phyloP scores from a whole-genome alignment of 2,329 filamentous ascomycete genomes.

The Phoma sp. region DNA sequence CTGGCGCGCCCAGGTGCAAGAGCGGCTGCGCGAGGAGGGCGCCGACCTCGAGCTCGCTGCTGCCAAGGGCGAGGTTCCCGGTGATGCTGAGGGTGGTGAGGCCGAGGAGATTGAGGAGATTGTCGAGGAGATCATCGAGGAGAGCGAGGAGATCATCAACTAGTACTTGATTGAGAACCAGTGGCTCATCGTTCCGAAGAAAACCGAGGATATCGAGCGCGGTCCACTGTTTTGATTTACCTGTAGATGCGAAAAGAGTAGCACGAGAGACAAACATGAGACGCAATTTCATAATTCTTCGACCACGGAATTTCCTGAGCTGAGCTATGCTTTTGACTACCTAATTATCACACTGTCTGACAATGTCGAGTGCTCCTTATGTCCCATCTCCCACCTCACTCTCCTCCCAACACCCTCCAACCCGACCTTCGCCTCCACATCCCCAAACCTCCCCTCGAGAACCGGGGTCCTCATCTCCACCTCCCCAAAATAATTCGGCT shows the following conservation, averaged over 20 bases:
- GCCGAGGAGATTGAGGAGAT: conserved; percentile 71
- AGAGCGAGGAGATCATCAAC: conserved; percentile 77
- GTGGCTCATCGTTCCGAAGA: too few relatives aligned
- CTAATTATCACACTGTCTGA: too few relatives aligned
- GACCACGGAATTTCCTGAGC: too few relatives aligned
- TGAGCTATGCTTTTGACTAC: too few relatives aligned
- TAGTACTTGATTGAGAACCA: conserved; percentile 14
- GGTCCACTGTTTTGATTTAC: too few relatives aligned
- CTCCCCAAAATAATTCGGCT: conserved; percentile 71
- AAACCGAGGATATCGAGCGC: too few relatives aligned
- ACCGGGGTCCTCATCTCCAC: conserved; percentile 53
- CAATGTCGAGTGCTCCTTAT: too few relatives aligned
- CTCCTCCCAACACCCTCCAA: not conserved
- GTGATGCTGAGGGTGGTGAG: conserved; percentile 55
- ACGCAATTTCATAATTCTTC: too few relatives aligned
- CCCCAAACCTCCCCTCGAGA: not conserved
- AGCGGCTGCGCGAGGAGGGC: conserved; percentile 66
- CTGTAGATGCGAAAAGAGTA: too few relatives aligned
- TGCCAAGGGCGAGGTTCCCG: conserved; percentile 51
- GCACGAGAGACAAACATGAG: too few relatives aligned
- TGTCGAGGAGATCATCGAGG: conserved; percentile 88
- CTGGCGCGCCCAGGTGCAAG: conserved; percentile 76
- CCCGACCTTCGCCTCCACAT: conserved; percentile 7
- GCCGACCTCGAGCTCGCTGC: conserved; percentile 63
- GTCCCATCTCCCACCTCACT: not conserved